A percentile compares a stretch with the other conserved stretches of the same genome.
Evolutionary conservation across 208 protist genomes (phyloP).

Genomic region (Kentomonas sorsogonicus): DNA sequence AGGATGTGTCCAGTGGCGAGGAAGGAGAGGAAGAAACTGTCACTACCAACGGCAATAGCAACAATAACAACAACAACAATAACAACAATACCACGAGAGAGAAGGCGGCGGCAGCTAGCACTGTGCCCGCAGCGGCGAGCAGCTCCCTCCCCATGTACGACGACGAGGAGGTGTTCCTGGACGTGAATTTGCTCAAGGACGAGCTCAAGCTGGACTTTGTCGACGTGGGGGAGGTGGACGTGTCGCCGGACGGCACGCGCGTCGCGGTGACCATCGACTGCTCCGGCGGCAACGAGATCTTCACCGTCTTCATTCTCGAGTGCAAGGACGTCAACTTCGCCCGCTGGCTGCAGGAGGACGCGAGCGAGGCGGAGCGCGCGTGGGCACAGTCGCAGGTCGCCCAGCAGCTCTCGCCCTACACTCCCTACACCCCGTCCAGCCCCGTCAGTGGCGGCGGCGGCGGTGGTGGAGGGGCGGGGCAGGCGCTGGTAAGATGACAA

Average conservation of each 20-base stretch:
- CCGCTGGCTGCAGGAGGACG: constrained; percentile 28
- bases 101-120: too few relatives aligned
- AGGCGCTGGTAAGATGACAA: background rate
- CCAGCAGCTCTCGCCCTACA: background rate
- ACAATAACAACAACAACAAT: too few relatives aligned
- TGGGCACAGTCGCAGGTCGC: constrained; percentile 30
- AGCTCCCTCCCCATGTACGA: constrained; percentile 44
- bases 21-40: too few relatives aligned
- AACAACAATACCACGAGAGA: too few relatives aligned
- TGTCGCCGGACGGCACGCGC: constrained; percentile 40
- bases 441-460: background rate
- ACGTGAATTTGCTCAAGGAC: constrained; percentile 52
- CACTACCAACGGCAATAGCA: too few relatives aligned
- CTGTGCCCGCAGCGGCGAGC: too few relatives aligned
- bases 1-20: too few relatives aligned
- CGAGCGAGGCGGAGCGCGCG: constrained; percentile 22
- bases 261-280: constrained; percentile 56
- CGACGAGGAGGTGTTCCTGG: constrained; percentile 63
- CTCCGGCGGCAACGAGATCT: constrained; percentile 58
- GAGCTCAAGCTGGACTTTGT: constrained; percentile 41
- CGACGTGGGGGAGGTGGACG: constrained; percentile 60
- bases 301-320: constrained; percentile 45
- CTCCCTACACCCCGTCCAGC: constrained; percentile 8
- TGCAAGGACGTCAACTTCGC: constrained; percentile 49
- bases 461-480: background rate